Evolutionary conservation across 129 eudicot species (phyloP), one percentile per base, ranked within the genome.

Genomic region (Artemisia argyi): DNA sequence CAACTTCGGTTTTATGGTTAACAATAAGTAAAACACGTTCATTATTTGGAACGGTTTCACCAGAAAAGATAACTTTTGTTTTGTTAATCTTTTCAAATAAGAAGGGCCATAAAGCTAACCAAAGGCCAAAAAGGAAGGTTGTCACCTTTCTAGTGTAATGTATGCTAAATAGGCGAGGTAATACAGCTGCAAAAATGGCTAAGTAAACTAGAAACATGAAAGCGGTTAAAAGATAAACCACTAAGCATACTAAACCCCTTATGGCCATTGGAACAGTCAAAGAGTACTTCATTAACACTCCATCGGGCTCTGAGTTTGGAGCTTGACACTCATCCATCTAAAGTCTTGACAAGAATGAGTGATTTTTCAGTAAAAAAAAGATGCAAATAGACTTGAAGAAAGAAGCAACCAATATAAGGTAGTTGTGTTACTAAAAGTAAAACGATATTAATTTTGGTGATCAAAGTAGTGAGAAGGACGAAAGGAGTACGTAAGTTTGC

Each of bases 1-100:
- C 98, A 59, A 92, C 98, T 86, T 92, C 96, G 0, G 98, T 92
- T 83, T 96, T 85, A 69, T 92, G 98, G 78, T 92, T 92, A 67
- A 95, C 90, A 57, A 92, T 87, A 20, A 92, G 78, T 66, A 92
- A 61, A 68, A 85, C 92, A 46, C 95, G 96, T 44, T 92, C 92
- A 57, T 50, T 70, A 9, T 77, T 67, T 66, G 98, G 96, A 52
- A 92, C 89, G 15, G 51, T 77, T 18, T 92, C 96, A 47, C 98
- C 98, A 63, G 95, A 92, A 69, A 92, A 87, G 1, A 87, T 62
- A 20, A 92, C 91, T 61, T 78, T 89, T 0, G 96, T 92, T 70
- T 82, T 82, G 82, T 92, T 92, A 69, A 89, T 85, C 79, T 89
- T 92, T 73, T 92, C 98, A 49, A 92, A 89, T 47, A 89, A 81